Evolutionary conservation across 1,284 basidiomycete species (phyloP), one percentile per base, ranked within the genome.

Genomic region (Ceratobasidium sp.): DNA sequence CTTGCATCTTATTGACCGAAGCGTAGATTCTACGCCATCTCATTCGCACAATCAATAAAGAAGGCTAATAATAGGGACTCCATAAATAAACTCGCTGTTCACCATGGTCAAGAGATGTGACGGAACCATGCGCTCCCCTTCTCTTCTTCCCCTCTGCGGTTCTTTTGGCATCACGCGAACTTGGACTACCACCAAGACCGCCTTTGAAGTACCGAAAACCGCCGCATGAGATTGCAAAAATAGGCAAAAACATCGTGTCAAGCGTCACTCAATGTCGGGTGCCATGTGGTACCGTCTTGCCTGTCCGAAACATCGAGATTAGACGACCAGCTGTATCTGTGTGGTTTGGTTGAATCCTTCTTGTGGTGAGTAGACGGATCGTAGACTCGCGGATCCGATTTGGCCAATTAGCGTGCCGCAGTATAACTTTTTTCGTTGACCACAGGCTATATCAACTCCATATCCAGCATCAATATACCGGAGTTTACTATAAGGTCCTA

Each of bases 41-140:
- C 15, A n/a, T 20, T 25, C 32, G 53, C 34, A 55, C 15, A 32
- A 35, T 22, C n/a, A 55, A 22, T 6, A n/a, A n/a, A 17, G 15
- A 45, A 29, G 25, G 1, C 57, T 60, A 50, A 50, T 38, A 10
- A 50, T 64, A 29, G 42, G 42, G 32, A 10, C 29, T 20, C 45
- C 50, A 64, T 50, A 64, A 64, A 64, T 64, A 50, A 64, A 20
- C 27, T 40, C 4, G 15, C 42, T 6, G 7, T 50, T 50, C n/a
- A 34, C 49, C 25, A 22, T 15, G 49, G 49, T 29, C 38, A 65
- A 52, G 32, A 53, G 34, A 20, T 27, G 45, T 15, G 35, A 35
- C 32, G 25, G 34, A 32, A 53, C 60, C 60, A 65, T 65, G 60
- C 60, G 60, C 27, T 50, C 60, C n/a, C 47, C 31, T 65, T 53